phyloP scores from a whole-genome alignment of 2,329 filamentous ascomycete genomes.

The Ceratocystis destructans region DNA sequence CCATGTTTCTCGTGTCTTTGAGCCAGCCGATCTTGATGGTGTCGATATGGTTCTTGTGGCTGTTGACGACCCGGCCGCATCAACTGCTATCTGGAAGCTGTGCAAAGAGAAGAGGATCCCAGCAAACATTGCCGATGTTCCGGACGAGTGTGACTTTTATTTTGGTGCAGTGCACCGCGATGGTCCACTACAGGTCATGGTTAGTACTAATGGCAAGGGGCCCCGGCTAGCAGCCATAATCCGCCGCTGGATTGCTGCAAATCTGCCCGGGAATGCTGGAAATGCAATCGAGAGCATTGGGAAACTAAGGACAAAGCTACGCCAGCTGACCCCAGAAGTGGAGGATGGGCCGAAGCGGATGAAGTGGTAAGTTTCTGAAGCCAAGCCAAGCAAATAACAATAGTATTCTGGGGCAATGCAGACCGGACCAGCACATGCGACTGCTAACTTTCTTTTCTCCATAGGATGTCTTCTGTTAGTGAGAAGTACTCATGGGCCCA shows the following conservation, averaged over 20 bases:
- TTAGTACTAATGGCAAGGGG: constrained; percentile 94
- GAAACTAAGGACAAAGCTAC: constrained; percentile 60
- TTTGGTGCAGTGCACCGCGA: constrained; percentile 94
- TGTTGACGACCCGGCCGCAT: constrained; percentile 86
- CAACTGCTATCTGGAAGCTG: constrained; percentile 78
- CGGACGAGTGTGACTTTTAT: constrained; percentile 95
- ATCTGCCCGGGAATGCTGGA: constrained; percentile 65
- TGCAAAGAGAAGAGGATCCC: constrained; percentile 75
- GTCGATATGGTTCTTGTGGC: constrained; percentile 83
- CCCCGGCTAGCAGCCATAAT: constrained; percentile 82
- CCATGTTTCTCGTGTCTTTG: constrained; percentile 71
- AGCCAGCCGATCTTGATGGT: constrained; percentile 70
- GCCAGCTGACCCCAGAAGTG: constrained; percentile 56
- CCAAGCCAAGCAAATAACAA: background rate
- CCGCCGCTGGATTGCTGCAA: constrained; percentile 62
- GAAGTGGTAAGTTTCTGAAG: constrained; percentile 51
- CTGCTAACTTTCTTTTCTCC: constrained; percentile 21
- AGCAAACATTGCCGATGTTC: constrained; percentile 94
- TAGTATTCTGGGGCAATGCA: too few species aligned
- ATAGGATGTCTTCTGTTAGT: constrained; percentile 82
- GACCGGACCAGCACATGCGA: background rate
- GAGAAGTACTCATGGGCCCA: constrained; percentile 76
- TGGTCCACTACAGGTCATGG: constrained; percentile 94
- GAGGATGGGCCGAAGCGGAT: constrained; percentile 77
- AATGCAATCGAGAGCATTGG: constrained; percentile 78